phyloP scores from a whole-genome alignment of 768 basidiomycete species.

The Tulasnella sp. region DNA sequence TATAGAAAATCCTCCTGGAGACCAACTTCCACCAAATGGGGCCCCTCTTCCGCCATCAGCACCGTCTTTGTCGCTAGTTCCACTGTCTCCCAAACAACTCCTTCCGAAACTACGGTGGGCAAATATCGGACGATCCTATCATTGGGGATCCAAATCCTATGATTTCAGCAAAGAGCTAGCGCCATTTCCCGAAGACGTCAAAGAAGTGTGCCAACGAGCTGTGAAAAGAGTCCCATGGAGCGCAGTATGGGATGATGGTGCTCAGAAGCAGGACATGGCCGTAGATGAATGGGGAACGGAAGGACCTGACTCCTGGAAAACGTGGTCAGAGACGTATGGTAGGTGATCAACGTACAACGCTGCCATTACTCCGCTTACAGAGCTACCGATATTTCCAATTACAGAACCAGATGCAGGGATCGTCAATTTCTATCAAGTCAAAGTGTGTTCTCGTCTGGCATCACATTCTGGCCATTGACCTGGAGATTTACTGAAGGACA shows the following conservation, averaged over 20 bases:
- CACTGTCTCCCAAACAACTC: conserved; percentile 43
- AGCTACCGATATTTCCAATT: background rate
- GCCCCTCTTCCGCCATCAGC: conserved; percentile 42
- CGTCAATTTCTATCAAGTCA: conserved; percentile 87
- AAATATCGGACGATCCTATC: conserved; percentile 92
- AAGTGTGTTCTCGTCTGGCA: conserved; percentile 29
- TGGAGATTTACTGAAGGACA: conserved; percentile 40
- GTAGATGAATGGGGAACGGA: conserved; percentile 41
- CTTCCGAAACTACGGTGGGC: conserved; percentile 82
- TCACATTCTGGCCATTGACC: background rate
- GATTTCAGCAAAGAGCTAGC: conserved; percentile 67
- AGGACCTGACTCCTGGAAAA: conserved; percentile 42
- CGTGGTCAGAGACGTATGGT: conserved; percentile 77
- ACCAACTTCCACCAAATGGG: conserved; percentile 42
- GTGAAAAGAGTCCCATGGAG: conserved; percentile 61
- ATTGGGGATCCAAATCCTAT: conserved; percentile 95
- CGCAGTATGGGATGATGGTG: conserved; percentile 38
- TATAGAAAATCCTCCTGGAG: conserved; percentile 60
- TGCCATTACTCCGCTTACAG: background rate
- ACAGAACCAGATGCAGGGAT: conserved; percentile 93
- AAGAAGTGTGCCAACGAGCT: conserved; percentile 47
- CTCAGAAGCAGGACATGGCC: conserved; percentile 12
- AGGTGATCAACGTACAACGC: conserved; percentile 10
- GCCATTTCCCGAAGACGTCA: conserved; percentile 45
- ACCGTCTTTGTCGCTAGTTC: conserved; percentile 50